Evolutionary conservation across 768 basidiomycete species (phyloP), one percentile per base, ranked within the genome.

Genomic region (Hortiboletus campestris): DNA sequence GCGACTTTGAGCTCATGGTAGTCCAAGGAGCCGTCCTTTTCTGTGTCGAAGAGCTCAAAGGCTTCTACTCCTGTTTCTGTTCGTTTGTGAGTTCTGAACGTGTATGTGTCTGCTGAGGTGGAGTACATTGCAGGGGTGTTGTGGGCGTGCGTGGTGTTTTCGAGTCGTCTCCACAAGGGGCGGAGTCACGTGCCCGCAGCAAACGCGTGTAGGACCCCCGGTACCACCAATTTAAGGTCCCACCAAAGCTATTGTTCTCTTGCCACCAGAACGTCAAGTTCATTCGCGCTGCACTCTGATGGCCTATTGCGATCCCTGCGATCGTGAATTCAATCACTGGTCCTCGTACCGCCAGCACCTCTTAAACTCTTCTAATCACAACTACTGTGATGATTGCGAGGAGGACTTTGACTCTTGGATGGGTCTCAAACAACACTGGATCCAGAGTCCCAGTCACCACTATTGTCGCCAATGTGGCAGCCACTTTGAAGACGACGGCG

Each of bases 1-100:
- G 96, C 94, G 66, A 99, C 97, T 74, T 98, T 99, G 65, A 98
- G 82, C 70, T 99, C 97, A 75, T 99, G 97, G 74, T 98, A 98
- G 75, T 98, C 97, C 53, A 98, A 79, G 49, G 82, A 85, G 34
- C 92, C 92, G 67, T 99, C 97, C 78, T 98, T 97, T 80, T 99
- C 97, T 43, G 94, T 91, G 75, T 99, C 97, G 69, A 99, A 99
- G 51, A 99, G 86, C 73, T 98, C 96, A 67, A 99, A 99, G 0
- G 97, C 97, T 67, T 99, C 97, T 72, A 95, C 73, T 99, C 97
- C 65, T 94, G 91, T 64, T 91, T 91, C 66, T 93, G 91, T 69
- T 94, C 91, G 44, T 93, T 91, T 10, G 86, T 81, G 49, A 94
- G 84, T 59, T 93, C 91, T 60, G 90, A 91, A 35, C 91, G 88